Percentiles rank a stretch among this genome's conserved stretches.
phyloP scores from a whole-genome alignment of 208 protist species.

The Endotrypanum monterogeii region DNA sequence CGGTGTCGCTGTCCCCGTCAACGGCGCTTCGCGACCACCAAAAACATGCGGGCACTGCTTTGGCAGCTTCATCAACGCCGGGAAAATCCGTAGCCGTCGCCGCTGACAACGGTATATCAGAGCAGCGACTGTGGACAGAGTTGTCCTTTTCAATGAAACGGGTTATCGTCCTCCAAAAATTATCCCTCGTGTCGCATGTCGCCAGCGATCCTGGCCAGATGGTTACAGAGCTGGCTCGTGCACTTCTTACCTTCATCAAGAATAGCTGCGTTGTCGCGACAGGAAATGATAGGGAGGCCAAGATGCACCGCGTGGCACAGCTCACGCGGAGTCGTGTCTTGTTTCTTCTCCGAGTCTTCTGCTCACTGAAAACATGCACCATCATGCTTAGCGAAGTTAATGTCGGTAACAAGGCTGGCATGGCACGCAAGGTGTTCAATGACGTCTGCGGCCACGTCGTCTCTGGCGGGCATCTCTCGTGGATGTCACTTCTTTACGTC shows the following conservation, averaged over 20 bases:
- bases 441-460: conserved; percentile 35
- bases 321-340: conserved; percentile 54
- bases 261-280: conserved; percentile 21
- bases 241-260: conserved; percentile 57
- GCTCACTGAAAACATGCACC: conserved; percentile 42
- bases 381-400: conserved; percentile 44
- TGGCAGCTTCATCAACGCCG: not conserved
- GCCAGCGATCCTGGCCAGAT: conserved; percentile 34
- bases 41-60: not conserved
- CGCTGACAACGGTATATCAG: conserved; percentile 6
- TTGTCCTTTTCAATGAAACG: conserved; percentile 65
- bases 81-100: not conserved
- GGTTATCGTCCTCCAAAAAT: conserved; percentile 52
- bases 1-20: conserved; percentile 22
- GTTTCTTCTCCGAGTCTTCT: conserved; percentile 60
- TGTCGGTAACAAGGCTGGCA: conserved; percentile 6
- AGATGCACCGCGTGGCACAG: conserved; percentile 35
- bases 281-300: conserved; percentile 10
- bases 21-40: conserved; percentile 28
- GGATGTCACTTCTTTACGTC: conserved; percentile 56
- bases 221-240: conserved; percentile 33
- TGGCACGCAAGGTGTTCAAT: conserved; percentile 15
- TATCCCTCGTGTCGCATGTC: conserved; percentile 61
- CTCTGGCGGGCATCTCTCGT: conserved; percentile 35
- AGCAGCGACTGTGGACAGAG: conserved; percentile 71